Conservation (phyloP, 1,284 basidiomycete genomes). For the Neolentinus lepideus region DNA sequence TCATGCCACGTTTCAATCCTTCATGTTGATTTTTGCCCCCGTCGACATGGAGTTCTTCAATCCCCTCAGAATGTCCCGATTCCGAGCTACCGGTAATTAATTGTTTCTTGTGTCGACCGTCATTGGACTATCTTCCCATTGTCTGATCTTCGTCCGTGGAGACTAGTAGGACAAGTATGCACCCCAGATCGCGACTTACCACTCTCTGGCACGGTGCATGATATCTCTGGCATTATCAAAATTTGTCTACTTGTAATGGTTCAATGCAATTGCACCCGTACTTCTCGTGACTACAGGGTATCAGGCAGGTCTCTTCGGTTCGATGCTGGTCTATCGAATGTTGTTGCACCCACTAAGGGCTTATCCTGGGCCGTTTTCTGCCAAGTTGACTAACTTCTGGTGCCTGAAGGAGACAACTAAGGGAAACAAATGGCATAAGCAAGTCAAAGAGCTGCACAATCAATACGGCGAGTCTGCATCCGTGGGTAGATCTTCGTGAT, state of each 20-base stretch:
- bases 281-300: neutral
- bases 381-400: neutral
- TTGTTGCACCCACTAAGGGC: neutral
- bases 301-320: neutral
- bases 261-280: neutral
- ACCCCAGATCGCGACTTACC: neutral
- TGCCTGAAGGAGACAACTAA: neutral
- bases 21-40: no score
- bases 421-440: neutral
- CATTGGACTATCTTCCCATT: neutral
- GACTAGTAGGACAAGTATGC: neutral
- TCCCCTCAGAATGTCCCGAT: no score
- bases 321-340: neutral
- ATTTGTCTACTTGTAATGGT: neutral
- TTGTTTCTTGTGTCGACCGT: neutral
- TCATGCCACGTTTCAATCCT: no score
- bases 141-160: neutral
- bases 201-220: no score
- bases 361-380: neutral
- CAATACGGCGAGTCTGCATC: neutral
- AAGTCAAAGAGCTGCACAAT: no score
- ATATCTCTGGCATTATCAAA: neutral
- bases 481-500: no score
- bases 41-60: no score
- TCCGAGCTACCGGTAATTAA: no score